Evolutionary conservation across 139 green algal genomes (phyloP).

Genomic region (Picochlorum sp.): DNA sequence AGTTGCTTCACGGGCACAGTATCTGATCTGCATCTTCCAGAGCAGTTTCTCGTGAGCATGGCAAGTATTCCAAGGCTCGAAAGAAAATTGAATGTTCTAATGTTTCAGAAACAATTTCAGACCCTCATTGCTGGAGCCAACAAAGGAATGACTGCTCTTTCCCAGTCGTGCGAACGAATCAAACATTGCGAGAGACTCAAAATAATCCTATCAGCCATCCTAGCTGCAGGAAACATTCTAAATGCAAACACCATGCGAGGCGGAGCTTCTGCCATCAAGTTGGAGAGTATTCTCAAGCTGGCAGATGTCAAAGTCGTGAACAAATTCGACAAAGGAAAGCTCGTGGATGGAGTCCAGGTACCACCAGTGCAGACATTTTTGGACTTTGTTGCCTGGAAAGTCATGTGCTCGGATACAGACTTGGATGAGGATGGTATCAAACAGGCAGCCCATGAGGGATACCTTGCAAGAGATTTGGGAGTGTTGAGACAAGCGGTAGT

Average conservation of each 20-base stretch:
- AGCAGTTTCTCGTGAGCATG: slow-evolving; percentile 50
- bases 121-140: slow-evolving; percentile 20
- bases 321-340: neutral
- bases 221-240: slow-evolving; percentile 38
- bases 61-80: slow-evolving; percentile 40
- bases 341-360: neutral
- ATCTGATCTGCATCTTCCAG: slow-evolving; percentile 36
- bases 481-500: neutral
- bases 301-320: slow-evolving; percentile 28
- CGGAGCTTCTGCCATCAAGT: slow-evolving; percentile 22
- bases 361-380: slow-evolving; percentile 15
- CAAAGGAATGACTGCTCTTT: slow-evolving; percentile 16
- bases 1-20: slow-evolving; percentile 18
- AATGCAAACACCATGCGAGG: slow-evolving; percentile 37
- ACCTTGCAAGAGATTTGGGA: slow-evolving; percentile 17
- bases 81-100: slow-evolving; percentile 30
- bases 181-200: slow-evolving; percentile 22
- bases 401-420: slow-evolving; percentile 6
- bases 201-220: slow-evolving; percentile 11
- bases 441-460: slow-evolving; percentile 4
- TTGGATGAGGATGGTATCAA: neutral
- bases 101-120: slow-evolving; percentile 34
- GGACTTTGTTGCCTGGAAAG: slow-evolving; percentile 31
- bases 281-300: slow-evolving; percentile 38
- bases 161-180: slow-evolving; percentile 29